Evolutionary conservation across 768 basidiomycete genomes (phyloP), one percentile per base, ranked within the genome.

Genomic region (Galerina marginata): DNA sequence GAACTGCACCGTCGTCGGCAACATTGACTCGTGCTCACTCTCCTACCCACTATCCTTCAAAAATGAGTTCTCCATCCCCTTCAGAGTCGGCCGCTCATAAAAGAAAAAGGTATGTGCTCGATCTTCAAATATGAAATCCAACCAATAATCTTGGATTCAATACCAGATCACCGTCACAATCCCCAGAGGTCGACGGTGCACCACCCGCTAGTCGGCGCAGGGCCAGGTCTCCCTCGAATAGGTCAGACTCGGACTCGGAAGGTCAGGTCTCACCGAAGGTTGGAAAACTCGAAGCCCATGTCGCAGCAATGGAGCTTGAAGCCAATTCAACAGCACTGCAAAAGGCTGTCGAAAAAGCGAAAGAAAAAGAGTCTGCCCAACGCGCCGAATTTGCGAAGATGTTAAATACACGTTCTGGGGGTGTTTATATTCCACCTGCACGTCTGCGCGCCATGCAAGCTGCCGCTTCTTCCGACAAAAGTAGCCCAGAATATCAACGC

Each of bases 341-440:
- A 79, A 71, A 82, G 83, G 63, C 72, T 70, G 63, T 39, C n/a
- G 61, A 71, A 39, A 69, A 71, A 61, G 72, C 70, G 36, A 68
- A 69, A 47, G 72, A 79, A 59, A 80, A 82, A 70, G 79, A 79
- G 45, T 86, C 85, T 53, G 91, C 93, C 65, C 86, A 89, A 15
- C 82, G 87, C 65, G 93, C 93, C 25, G 96, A 97, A 73, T 96
- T 96, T 70, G 87, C 92, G 4, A 96, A 96, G 75, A 81, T 96
- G 60, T 72, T 91, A 1, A 85, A 83, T 39, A 87, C 92, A 15
- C 87, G 90, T 29, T 92, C 92, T 16, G 97, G 96, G 11, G 97
- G 97, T 29, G 94, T 97, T 11, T 99, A 99, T 73, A 89, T 99
- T 73, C 97, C 97, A 1, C 97, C 97, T 12, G 96, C 95, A 39